Conservation (phyloP, 129 eudicot genomes). For the Tanacetum coccineum region DNA sequence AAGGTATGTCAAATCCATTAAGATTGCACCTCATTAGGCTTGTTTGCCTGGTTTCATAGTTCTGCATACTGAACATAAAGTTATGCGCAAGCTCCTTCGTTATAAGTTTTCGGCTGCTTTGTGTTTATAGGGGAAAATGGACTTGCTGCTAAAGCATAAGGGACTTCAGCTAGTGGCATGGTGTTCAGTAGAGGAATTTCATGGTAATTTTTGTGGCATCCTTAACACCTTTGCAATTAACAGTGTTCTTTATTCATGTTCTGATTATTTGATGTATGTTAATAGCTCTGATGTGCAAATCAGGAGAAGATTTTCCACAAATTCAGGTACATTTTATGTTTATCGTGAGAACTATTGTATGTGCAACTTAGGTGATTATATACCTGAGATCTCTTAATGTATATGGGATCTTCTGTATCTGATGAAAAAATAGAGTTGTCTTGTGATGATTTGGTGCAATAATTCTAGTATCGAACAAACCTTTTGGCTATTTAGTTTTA, state of each 20-base stretch:
- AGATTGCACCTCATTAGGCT: conserved; percentile 1
- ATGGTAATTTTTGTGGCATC: conserved; percentile 34
- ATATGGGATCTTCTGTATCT: conserved; percentile 1
- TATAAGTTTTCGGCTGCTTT: background rate
- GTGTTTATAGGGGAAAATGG: conserved; percentile 26
- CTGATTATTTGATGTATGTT: conserved; percentile 19
- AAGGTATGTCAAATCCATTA: conserved; percentile 29
- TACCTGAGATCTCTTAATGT: background rate
- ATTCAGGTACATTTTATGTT: conserved; percentile 48
- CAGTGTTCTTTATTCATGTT: conserved; percentile 14
- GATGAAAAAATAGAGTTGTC: conserved; percentile 12
- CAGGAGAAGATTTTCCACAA: conserved; percentile 55
- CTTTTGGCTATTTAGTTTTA: background rate
- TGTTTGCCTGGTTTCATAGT: conserved; percentile 15
- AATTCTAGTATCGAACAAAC: conserved; percentile 2
- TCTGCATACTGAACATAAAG: conserved; percentile 11
- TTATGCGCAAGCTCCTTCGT: conserved; percentile 1
- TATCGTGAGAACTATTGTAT: background rate
- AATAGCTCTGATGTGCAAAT: conserved; percentile 47
- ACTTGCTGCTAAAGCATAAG: conserved; percentile 32
- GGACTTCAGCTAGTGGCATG: conserved; percentile 33
- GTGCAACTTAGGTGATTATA: background rate
- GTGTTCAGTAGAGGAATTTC: conserved; percentile 42
- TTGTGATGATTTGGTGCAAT: conserved; percentile 9
- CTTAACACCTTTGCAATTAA: conserved; percentile 6